Evolutionary conservation across 306 rosid genomes (phyloP), one percentile per base, ranked within the genome.

Genomic region (Vicia faba): DNA sequence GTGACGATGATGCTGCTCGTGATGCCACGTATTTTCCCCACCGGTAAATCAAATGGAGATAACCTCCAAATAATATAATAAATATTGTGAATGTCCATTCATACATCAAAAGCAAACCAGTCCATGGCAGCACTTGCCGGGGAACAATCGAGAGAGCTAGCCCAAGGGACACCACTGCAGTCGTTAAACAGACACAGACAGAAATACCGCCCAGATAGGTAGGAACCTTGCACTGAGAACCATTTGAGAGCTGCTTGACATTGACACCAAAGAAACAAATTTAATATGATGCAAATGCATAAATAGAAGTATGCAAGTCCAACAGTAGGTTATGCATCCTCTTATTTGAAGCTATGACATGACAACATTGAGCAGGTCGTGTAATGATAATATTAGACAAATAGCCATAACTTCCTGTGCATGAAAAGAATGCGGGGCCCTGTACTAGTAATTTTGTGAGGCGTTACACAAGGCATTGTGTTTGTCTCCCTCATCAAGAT

Each of bases 111-210:
- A 95, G 85, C 75, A 95, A 85, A 59, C 99, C 99, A 71, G 97
- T 90, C 97, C 99, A 95, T 31, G 99, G 99, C 86, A 76, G 76
- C 73, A 95, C 97, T 87, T 95, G 99, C 36, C 79, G 89, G 16
- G 99, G 99, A 60, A 95, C 91, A 51, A 88, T 84, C 75, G 62
- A 78, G 61, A 95, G 75, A 16, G 86, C 70, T 57, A 95, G 67
- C 19, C 79, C 92, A 36, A 90, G 85, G 68, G 96, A 84, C 49
- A 82, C 80, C 67, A 80, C 43, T 56, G 83, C 95, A 70, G 81
- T 80, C 80, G 75, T 25, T 71, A 95, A 85, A 82, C 97, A 90
- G 76, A 81, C 41, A 40, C 71, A 2, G 15, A 86, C 71, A 35
- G 99, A 90, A 62, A 88, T 12, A 44, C 97, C 86, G 19, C 99